Evolutionary conservation across 768 basidiomycete species (phyloP).

Genomic region (Ramaria sp.): DNA sequence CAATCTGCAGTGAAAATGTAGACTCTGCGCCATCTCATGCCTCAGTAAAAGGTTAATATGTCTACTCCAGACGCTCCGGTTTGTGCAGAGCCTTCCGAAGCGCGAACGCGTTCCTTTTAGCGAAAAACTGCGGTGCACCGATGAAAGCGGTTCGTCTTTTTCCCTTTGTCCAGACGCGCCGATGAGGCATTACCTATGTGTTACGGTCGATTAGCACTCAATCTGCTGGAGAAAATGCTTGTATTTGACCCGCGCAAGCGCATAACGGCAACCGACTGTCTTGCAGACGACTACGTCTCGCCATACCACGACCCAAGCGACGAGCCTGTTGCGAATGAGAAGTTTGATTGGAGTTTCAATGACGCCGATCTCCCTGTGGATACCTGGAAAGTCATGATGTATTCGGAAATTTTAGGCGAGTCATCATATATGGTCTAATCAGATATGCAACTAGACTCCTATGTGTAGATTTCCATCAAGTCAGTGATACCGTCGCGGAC

Average conservation of each 20-base stretch:
- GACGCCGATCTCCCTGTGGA: conserved; percentile 98
- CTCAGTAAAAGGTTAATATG: neutral
- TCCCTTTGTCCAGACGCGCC: neutral
- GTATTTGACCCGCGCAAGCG: conserved; percentile 97
- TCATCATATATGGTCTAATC: conserved; percentile 1
- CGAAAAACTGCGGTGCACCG: conserved; percentile 82
- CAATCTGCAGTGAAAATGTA: conserved; percentile 96
- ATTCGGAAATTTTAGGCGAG: conserved; percentile 91
- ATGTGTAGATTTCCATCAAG: conserved; percentile 76
- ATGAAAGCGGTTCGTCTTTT: conserved; percentile 64
- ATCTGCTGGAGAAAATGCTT: conserved; percentile 96
- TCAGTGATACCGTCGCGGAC: conserved; percentile 40
- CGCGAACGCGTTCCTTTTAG: conserved; percentile 91
- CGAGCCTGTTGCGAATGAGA: conserved; percentile 86
- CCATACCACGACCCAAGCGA: conserved; percentile 99
- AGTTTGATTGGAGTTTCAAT: conserved; percentile 99
- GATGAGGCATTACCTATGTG: neutral
- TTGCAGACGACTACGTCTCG: conserved; percentile 86
- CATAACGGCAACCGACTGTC: conserved; percentile 86
- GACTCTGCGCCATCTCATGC: conserved; percentile 18
- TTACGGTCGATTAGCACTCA: conserved; percentile 50
- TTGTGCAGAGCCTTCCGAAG: conserved; percentile 97
- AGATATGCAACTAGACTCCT: neutral
- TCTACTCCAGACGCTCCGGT: conserved; percentile 73
- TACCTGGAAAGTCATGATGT: conserved; percentile 99